These are phyloP conservation scores for Fusarium nelsonii DNA, from an alignment of 2,329 filamentous ascomycete species.

Conservation along the genomic window DNA sequence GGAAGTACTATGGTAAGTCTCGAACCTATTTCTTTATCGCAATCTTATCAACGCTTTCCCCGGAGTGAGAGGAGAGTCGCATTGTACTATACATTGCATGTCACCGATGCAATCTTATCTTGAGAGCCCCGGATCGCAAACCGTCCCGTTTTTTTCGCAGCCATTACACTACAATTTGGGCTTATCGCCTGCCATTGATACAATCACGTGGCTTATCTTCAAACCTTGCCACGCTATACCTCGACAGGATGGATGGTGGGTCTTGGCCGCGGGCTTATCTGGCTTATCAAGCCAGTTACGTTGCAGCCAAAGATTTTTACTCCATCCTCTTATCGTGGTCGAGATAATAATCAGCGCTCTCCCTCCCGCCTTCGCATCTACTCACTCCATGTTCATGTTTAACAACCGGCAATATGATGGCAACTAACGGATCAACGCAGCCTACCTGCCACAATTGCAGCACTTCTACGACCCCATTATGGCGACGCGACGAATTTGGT, in stretches of 20 bases:
- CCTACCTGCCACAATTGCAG: conserved; percentile 96
- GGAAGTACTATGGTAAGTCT: conserved; percentile 57
- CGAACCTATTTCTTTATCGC: conserved; percentile 21
- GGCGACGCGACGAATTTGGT: conserved; percentile 96
- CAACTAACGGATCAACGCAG: conserved; percentile 77
- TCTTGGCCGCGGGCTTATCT: conserved; percentile 47
- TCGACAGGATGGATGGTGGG: conserved; percentile 33
- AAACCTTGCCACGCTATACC: conserved; percentile 41
- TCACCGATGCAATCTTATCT: conserved; percentile 30
- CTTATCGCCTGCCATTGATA: conserved; percentile 43
- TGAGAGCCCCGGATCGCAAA: background rate
- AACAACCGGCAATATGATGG: conserved; percentile 61
- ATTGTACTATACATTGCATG: conserved; percentile 19
- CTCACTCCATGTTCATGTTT: conserved; percentile 45
- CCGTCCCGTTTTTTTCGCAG: conserved; percentile 24
- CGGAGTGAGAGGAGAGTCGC: conserved; percentile 1
- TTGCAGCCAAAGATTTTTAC: conserved; percentile 52
- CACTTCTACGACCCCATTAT: conserved; percentile 95
- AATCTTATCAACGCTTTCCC: conserved; percentile 16
- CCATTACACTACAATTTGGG: conserved; percentile 4
- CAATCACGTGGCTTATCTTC: conserved; percentile 51
- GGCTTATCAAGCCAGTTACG: conserved; percentile 54
- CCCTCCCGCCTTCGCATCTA: conserved; percentile 45
- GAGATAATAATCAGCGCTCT: conserved; percentile 53
- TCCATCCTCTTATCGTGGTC: conserved; percentile 56